Conservation (phyloP, 495 filamentous ascomycete genomes). For the Xylaria palmicola region DNA sequence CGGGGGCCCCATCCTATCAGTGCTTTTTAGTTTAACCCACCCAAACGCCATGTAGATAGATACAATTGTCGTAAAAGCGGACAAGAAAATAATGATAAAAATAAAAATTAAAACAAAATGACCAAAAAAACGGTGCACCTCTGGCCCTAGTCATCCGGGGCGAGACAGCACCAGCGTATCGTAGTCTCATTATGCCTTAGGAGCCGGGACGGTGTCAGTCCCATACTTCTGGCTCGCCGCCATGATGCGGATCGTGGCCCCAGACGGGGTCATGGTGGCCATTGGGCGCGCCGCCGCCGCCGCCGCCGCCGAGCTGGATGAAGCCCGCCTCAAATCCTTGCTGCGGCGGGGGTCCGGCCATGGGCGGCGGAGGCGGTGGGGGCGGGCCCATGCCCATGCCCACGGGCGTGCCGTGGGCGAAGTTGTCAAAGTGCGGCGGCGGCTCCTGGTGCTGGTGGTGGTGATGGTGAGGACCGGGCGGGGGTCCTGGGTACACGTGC, state of each 20-base stretch:
- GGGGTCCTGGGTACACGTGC: background rate
- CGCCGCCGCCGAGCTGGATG: constrained; percentile 26
- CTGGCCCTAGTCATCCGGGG: too few relatives aligned
- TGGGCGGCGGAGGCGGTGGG: constrained; percentile 9
- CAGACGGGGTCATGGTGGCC: constrained; percentile 1
- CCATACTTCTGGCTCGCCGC: constrained; percentile 7
- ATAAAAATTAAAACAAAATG: background rate
- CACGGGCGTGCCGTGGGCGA: background rate
- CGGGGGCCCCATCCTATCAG: background rate
- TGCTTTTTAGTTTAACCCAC: background rate
- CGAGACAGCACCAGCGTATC: too few relatives aligned
- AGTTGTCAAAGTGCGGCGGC: constrained; percentile 16
- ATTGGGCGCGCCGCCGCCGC: constrained; percentile 14
- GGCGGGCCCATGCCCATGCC: constrained; percentile 1
- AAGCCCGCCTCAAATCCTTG: constrained; percentile 29
- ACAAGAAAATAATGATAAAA: background rate
- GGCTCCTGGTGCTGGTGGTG: constrained; percentile 11
- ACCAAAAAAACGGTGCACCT: background rate
- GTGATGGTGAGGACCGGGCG: constrained; percentile 2
- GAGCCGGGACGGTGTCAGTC: background rate
- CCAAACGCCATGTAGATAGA: background rate
- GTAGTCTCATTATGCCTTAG: background rate
- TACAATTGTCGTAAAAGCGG: background rate
- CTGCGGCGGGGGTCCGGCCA: constrained; percentile 19
- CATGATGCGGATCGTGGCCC: background rate